Evolutionary conservation across 148 eudicot species (phyloP), one percentile per base, ranked within the genome.

Genomic region (Hydrangea macrophylla): DNA sequence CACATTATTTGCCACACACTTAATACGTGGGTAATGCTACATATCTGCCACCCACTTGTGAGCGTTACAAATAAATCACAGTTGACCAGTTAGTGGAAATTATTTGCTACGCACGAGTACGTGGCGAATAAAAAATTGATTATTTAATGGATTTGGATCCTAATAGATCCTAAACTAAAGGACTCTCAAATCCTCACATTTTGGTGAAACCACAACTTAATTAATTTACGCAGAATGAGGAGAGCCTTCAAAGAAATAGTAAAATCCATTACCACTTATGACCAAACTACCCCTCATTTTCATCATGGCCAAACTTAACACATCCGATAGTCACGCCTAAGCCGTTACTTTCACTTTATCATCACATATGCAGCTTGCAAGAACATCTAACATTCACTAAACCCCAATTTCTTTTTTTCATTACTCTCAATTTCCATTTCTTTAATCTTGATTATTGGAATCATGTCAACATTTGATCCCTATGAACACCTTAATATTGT

Each of bases 401-500:
- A 42, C 50, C 17, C 50, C 15, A 42, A 10, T 4, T n/a, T n/a
- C n/a, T n/a, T n/a, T n/a, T 13, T 42, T 48, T 18, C 20, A 48
- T 5, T 22, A 1, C 5, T 48, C 20, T 48, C 2, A 15, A 15
- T n/a, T 48, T 3, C 1, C 15, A 18, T 57, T 15, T 13, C 60
- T n/a, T n/a, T n/a, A 27, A 27, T 8, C 11, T 7, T 22, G 10
- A 45, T 11, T n/a, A 45, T 48, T 28, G 62, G 18, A 64, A 76
- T 55, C 51, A 84, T 82, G 82, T 70, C 89, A 17, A 72, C 75
- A 64, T 85, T 85, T 22, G 68, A 85, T 58, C 81, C 97, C 8
- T 92, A 89, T 51, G 87, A 81, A 3, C 97, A 92, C 80, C 87
- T 89, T 32, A 66, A 82, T 27, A 39, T 92, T 22, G 28, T 64